Evolutionary conservation across 2,329 filamentous ascomycete species (phyloP), one percentile per base, ranked within the genome.

Genomic region (Tolypocladium sp.): DNA sequence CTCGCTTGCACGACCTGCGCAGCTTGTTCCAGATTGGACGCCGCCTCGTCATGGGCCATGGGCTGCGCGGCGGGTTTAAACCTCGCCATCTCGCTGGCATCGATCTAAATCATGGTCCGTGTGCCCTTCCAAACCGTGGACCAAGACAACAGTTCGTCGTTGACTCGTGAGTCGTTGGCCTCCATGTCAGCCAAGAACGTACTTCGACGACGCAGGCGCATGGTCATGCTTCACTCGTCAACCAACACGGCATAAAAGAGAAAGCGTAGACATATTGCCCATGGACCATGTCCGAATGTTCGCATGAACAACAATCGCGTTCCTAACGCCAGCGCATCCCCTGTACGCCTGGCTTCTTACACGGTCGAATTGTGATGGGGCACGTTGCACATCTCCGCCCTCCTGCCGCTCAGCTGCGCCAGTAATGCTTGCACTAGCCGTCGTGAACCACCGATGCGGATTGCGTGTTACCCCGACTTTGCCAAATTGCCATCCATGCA

Each of bases 311-410:
- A n/a, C 49, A 37, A 33, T 27, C 13, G 17, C 17, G 27, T 8
- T n/a, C 8, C 4, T 22, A 33, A 8, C 20, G 49, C 30, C 49
- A 22, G 2, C 49, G 49, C 30, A 53, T 53, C 27, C 30, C 49
- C 30, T 10, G 20, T 37, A 7, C 4, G 4, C 49, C 20, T n/a
- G 30, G 57, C 49, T 51, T 20, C 6, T 44, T 30, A 2, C 25
- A 20, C 52, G n/a, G 52, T 51, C 59, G 59, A 61, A 61, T 62
- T 44, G 61, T 37, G 44, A 53, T 37, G 10, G 53, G 30, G 59
- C 62, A 61, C 62, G 59, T 62, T 53, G 59, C 62, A 59, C 55
- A 22, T 35, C 58, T 41, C 58, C 35, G 55, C 57, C 57, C 56
- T 56, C 42, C 41, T 49, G 35, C 57, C 35, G 40, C 38, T 59